Evolutionary conservation across 352 stramenopile species (phyloP).

Genomic region (Pythium myriotylum): DNA sequence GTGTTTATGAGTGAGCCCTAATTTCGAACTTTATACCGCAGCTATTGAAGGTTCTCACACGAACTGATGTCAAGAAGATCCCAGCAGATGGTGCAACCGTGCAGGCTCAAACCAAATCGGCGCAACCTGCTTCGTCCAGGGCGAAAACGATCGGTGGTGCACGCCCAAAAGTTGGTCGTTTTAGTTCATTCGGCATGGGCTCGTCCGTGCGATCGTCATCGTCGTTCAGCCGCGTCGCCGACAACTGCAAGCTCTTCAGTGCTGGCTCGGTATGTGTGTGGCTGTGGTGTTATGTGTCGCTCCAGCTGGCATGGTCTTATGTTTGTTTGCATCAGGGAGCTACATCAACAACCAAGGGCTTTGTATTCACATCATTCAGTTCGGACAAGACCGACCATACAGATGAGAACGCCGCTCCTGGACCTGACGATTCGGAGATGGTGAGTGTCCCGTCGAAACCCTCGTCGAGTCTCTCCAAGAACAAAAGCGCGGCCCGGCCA

Average conservation of each 20-base stretch:
- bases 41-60: conserved; percentile 63
- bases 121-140: background rate
- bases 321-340: background rate
- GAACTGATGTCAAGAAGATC: conserved; percentile 43
- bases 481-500: conserved; percentile 40
- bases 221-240: conserved; percentile 69
- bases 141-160: background rate
- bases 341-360: conserved; percentile 53
- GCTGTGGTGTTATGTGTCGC: background rate
- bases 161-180: conserved; percentile 45
- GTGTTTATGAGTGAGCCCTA: background rate
- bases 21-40: conserved; percentile 21
- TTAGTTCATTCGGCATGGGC: conserved; percentile 60
- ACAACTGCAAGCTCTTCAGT: conserved; percentile 76
- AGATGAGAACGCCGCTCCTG: conserved; percentile 41
- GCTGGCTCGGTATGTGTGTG: conserved; percentile 53
- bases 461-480: conserved; percentile 41
- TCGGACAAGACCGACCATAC: conserved; percentile 38
- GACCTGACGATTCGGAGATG: conserved; percentile 29
- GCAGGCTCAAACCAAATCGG: background rate
- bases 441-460: conserved; percentile 6
- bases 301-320: background rate
- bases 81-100: background rate
- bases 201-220: conserved; percentile 46
- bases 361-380: conserved; percentile 79